Percentiles rank a stretch among this genome's conserved stretches.
These are phyloP conservation scores for Paracoccidioides brasiliensis DNA, from an alignment of 2,329 filamentous ascomycete species.

Conservation along the genomic window DNA sequence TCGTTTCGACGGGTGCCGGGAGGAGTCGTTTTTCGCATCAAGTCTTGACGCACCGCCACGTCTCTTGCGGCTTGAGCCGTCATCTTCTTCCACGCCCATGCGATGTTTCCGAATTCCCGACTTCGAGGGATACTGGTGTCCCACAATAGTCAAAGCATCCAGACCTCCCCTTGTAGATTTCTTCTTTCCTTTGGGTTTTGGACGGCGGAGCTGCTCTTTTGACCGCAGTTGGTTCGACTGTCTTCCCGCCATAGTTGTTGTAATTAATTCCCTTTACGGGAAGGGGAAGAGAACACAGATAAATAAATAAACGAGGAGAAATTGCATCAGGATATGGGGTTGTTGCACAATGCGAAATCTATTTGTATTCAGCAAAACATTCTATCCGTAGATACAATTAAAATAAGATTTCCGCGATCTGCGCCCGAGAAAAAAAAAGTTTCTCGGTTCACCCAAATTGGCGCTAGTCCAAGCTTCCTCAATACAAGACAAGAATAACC, in stretches of 20 bases:
- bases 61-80: conserved; percentile 31
- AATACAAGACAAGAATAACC: background rate
- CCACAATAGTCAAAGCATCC: conserved; percentile 54
- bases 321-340: background rate
- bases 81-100: conserved; percentile 42
- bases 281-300: background rate
- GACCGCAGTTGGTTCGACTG: conserved; percentile 29
- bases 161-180: conserved; percentile 34
- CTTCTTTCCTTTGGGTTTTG: conserved; percentile 30
- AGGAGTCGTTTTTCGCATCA: conserved; percentile 19
- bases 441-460: background rate
- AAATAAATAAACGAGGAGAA: background rate
- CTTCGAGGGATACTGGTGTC: conserved; percentile 41
- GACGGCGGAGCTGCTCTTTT: conserved; percentile 19
- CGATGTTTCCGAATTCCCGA: conserved; percentile 43
- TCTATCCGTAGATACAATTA: too few relatives aligned
- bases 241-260: conserved; percentile 27
- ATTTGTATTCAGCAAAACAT: background rate
- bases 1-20: conserved; percentile 29
- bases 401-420: too few relatives aligned
- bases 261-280: background rate
- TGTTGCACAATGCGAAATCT: background rate
- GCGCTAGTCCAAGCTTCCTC: conserved; percentile 2
- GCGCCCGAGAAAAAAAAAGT: background rate
- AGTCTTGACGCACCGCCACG: conserved; percentile 29